Conservation (phyloP, 2,329 filamentous ascomycete genomes). For the Penicillium palitans region DNA sequence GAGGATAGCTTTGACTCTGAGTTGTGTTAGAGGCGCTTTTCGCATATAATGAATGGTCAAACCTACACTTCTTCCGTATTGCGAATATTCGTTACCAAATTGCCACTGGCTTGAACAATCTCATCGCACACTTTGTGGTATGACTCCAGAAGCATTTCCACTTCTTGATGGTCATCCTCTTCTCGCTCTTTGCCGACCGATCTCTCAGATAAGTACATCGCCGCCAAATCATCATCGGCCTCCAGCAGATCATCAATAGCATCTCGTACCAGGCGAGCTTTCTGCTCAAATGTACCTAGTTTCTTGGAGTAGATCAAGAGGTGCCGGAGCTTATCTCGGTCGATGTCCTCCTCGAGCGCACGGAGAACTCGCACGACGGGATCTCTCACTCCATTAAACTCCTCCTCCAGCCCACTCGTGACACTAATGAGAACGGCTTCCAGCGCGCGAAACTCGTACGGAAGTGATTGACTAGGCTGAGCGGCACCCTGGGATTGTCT, state of each 20-base stretch:
- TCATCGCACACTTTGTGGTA: conserved; percentile 98
- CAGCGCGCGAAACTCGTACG: conserved; percentile 93
- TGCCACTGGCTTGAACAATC: conserved; percentile 92
- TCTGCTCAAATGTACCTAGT: conserved; percentile 95
- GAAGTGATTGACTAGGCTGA: conserved; percentile 58
- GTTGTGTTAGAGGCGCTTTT: conserved; percentile 19
- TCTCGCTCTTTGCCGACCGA: conserved; percentile 68
- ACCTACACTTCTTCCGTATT: conserved; percentile 97
- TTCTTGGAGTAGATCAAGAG: conserved; percentile 94
- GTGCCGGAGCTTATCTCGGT: conserved; percentile 86
- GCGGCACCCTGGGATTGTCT: conserved; percentile 55
- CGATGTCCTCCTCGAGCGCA: conserved; percentile 94
- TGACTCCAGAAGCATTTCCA: conserved; percentile 94
- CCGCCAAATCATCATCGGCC: conserved; percentile 88
- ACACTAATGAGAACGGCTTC: conserved; percentile 95
- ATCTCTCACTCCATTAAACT: conserved; percentile 91
- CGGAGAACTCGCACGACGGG: conserved; percentile 85
- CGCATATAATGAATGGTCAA: background rate
- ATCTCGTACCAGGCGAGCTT: conserved; percentile 88
- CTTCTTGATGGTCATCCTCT: conserved; percentile 88
- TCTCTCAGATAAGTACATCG: conserved; percentile 96
- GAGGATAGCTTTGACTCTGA: conserved; percentile 88
- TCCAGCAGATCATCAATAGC: conserved; percentile 94
- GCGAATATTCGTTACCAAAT: conserved; percentile 88
- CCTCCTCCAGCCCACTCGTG: conserved; percentile 85